Evolutionary conservation across 805 yeast species (phyloP), one percentile per base, ranked within the genome.

Genomic region (Wickerhamiella parazyma): DNA sequence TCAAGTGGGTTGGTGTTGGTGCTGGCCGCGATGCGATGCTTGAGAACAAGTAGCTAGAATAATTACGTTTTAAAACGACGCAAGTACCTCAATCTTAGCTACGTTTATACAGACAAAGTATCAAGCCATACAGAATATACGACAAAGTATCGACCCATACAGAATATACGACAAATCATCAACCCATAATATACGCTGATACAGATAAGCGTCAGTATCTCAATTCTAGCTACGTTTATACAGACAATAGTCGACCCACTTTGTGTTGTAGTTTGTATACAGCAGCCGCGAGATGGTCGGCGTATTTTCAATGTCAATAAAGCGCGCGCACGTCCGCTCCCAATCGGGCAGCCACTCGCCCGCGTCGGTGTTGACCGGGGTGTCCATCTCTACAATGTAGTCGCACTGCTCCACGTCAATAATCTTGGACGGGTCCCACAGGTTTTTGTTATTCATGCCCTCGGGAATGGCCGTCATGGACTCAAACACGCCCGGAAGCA

Each of bases 1-100:
- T 91, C 50, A 81, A 80, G 62, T 91, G 96, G 96, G 91, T 91
- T 49, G 98, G 98, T 61, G 91, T 94, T 46, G 98, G 98, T 50
- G 96, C 98, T 50, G 94, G 85, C 43, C 82, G 97, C 69, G 94
- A 81, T 45, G 77, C 87, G 29, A 87, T 86, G 95, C 71, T 86
- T 55, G 38, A 33, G 26, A 40, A 40, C 43, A 41, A 21, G 8
- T 21, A 21, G 24, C n/a, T n/a, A n/a, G n/a, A n/a, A n/a, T n/a
- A n/a, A n/a, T n/a, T n/a, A n/a, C n/a, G n/a, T n/a, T n/a, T n/a
- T n/a, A n/a, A n/a, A n/a, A n/a, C n/a, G n/a, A n/a, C n/a, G n/a
- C n/a, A n/a, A n/a, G n/a, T n/a, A n/a, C n/a, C n/a, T n/a, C n/a
- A n/a, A n/a, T n/a, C n/a, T n/a, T n/a, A n/a, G n/a, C 26, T 35